Base-by-base conservation (phyloP, 2,329 filamentous ascomycete species). In the Biscogniauxia marginata region DNA sequence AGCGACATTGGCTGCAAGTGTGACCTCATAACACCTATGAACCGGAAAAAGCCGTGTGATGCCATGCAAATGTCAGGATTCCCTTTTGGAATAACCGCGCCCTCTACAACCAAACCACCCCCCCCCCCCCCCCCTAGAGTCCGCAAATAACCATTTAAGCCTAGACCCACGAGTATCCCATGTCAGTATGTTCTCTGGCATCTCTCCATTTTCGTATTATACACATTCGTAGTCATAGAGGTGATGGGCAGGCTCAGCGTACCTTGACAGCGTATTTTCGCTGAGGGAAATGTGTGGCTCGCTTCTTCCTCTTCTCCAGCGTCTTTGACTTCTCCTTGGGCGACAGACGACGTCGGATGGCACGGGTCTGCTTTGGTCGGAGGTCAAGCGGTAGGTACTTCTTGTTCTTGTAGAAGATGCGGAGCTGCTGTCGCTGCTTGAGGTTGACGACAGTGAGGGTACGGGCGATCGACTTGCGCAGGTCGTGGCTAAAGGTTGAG, bases 361-460 rank as follows among this genome's bases (percentile, higher is more conserved):
- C 95, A 74, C 95, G 93, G 76, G 95, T 99, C 84, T 95, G 88
- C 90, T 98, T 98, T 77, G 92, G 81, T 80, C 95, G 91, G 84
- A 99, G 93, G 80, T 99, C 96, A 77, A 99, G 91, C 67, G 95
- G 95, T 66, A 92, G 82, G 87, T 97, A 97, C 86, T 97, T 98
- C 91, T 98, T 98, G 88, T 89, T 90, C 87, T 96, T 96, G 88
- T 99, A 99, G 90, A 98, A 98, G 70, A 98, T 85, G 73, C 93
- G 92, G 74, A 99, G 91, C 84, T 98, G 93, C 69, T 91, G 85
- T 79, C 96, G 90, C 85, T 99, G 95, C 87, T 96, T 98, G 81
- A 92, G 89, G 87, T 98, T 99, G 88, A 99, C 96, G 84, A 99
- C 86, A 79, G 95, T 99, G 73, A 99, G 88, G 81, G 97, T 91